phyloP scores from a whole-genome alignment of 352 stramenopile genomes.

The Pelagophyceae sp. region DNA sequence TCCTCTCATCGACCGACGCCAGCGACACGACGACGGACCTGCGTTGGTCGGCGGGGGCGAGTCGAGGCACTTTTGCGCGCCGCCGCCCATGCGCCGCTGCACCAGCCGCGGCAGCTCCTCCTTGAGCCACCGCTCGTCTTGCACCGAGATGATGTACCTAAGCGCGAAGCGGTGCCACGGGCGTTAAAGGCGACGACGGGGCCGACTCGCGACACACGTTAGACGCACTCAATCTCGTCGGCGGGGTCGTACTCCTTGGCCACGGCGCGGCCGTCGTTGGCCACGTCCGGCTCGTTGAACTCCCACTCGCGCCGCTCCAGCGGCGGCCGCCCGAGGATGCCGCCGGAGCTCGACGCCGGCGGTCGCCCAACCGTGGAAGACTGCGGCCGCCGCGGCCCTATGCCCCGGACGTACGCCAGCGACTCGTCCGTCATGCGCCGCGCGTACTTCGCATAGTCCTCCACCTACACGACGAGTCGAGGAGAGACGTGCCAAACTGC shows the following conservation, averaged over 20 bases:
- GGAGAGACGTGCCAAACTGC: neutral
- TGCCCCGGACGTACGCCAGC: neutral
- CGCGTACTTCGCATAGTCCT: neutral
- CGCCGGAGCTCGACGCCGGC: neutral
- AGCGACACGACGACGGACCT: too few relatives aligned
- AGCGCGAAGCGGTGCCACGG: too few relatives aligned
- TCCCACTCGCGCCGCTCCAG: neutral
- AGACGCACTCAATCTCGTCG: too few relatives aligned
- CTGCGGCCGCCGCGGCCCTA: slow-evolving; percentile 35
- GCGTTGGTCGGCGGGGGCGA: too few relatives aligned
- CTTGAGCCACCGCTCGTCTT: slow-evolving; percentile 71
- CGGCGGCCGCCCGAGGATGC: too few relatives aligned
- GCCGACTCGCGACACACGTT: too few relatives aligned
- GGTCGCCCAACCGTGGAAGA: slow-evolving; percentile 14
- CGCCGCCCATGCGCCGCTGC: slow-evolving; percentile 55
- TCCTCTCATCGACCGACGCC: too few relatives aligned
- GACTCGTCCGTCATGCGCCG: neutral
- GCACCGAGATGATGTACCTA: slow-evolving; percentile 47
- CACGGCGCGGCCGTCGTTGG: too few relatives aligned
- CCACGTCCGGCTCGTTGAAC: too few relatives aligned
- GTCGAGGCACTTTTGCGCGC: too few relatives aligned
- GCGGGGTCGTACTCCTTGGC: too few relatives aligned
- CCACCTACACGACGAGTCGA: neutral
- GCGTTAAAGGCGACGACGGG: too few relatives aligned
- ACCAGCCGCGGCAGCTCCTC: slow-evolving; percentile 59